These are phyloP conservation scores for Colletotrichum liriopes DNA, from an alignment of 2,329 filamentous ascomycete species.

Conservation along the genomic window DNA sequence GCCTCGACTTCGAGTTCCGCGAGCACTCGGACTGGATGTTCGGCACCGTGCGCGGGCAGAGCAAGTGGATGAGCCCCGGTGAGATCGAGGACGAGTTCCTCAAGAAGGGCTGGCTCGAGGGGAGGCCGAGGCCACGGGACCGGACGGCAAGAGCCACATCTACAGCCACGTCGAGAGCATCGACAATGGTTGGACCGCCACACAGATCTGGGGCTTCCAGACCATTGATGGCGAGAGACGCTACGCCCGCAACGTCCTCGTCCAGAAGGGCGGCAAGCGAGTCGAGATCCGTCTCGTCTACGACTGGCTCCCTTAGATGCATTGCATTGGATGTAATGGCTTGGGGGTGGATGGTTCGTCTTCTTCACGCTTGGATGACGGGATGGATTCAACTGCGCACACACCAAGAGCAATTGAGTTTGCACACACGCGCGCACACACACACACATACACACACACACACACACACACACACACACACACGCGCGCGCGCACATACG, in stretches of 20 bases:
- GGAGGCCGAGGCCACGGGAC: slow-evolving; percentile 64
- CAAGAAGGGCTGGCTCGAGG: slow-evolving; percentile 72
- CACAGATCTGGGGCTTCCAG: slow-evolving; percentile 76
- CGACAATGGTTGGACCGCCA: slow-evolving; percentile 68
- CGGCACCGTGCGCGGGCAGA: slow-evolving; percentile 76
- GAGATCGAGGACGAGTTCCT: slow-evolving; percentile 71
- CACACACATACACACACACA: background rate
- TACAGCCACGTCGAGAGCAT: slow-evolving; percentile 73
- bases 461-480: background rate
- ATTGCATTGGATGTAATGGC: slow-evolving; percentile 29
- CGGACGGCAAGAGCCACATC: slow-evolving; percentile 75
- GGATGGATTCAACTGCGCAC: background rate
- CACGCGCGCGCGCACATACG: background rate
- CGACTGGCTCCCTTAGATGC: slow-evolving; percentile 58
- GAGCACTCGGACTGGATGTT: slow-evolving; percentile 86
- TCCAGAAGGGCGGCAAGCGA: slow-evolving; percentile 66
- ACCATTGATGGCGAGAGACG: slow-evolving; percentile 65
- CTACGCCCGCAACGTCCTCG: slow-evolving; percentile 68
- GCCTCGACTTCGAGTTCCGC: slow-evolving; percentile 67
- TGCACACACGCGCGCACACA: too few species aligned
- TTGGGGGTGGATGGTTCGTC: slow-evolving; percentile 27
- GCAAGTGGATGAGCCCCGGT: slow-evolving; percentile 63
- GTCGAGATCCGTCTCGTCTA: slow-evolving; percentile 70
- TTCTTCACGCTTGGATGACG: slow-evolving; percentile 12
- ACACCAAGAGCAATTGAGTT: background rate